Evolutionary conservation across 192 early-diverging fungal species (phyloP), one percentile per base, ranked within the genome.

Genomic region (Irineochytrium annulatum): DNA sequence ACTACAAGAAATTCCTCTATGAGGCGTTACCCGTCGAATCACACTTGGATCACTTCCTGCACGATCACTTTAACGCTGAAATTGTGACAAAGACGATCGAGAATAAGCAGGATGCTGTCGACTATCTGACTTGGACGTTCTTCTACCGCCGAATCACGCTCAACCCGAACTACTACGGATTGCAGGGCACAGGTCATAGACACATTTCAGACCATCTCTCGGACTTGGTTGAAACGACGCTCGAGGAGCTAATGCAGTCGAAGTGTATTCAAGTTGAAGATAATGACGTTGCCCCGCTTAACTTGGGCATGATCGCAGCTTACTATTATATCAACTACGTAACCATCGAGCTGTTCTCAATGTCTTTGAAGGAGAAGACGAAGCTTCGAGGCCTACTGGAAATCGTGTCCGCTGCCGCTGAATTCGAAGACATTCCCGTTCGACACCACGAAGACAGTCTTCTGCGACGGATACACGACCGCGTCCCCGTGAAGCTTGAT

Each of bases 101-200:
- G 68, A 95, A 89, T 71, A 97, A 95, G 79, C 93, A 99, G 69
- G 95, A 98, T 67, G 97, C 97, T 0, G 93, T 99, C 0, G 97
- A 99, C 57, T 99, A 97, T 56, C 73, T 99, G 54, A 99, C 97
- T 0, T 99, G 97, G 97, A 93, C 95, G 28, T 91, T 97, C 76
- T 65, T 98, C 52, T 99, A 98, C 78, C 88, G 97, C 43, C 86
- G 97, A 26, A 85, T 99, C 85, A 80, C 89, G 8, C 82, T 93
- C 66, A 99, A 99, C 71, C 97, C 97, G 6, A 98, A 98, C 67
- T 99, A 94, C 75, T 96, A 96, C 62, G 88, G 88, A 17, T 64
- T 99, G 43, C 87, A 91, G 59, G 94, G 93, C 0, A 82, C 86
- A 1, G 83, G 86, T 3, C 91, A 91, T 67, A 82, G 89, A 43